phyloP scores from a whole-genome alignment of 108 stramenopile species.

The Cyclostephanos tholiformis region DNA sequence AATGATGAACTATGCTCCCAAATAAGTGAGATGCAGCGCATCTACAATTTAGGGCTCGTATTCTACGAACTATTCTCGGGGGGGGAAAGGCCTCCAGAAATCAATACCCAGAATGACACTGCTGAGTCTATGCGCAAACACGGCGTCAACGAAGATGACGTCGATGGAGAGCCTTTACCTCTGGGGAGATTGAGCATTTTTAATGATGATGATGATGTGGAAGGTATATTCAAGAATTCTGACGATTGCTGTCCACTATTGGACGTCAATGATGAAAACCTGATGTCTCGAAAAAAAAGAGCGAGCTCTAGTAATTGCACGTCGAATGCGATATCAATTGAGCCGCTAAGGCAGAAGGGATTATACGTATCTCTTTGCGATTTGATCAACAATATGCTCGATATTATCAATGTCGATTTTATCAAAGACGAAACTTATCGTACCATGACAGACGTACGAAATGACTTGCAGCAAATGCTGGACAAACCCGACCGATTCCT shows the following conservation, averaged over 20 bases:
- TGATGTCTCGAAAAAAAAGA: background rate
- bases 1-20: background rate
- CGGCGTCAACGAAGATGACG: background rate
- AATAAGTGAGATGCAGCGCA: conserved; percentile 10
- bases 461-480: conserved; percentile 36
- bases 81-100: conserved; percentile 4
- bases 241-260: background rate
- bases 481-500: conserved; percentile 32
- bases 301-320: background rate
- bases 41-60: conserved; percentile 24
- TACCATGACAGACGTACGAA: conserved; percentile 18
- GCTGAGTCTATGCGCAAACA: background rate
- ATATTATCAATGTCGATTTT: conserved; percentile 14
- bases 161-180: background rate
- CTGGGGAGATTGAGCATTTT: conserved; percentile 1
- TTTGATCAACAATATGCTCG: conserved; percentile 29
- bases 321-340: background rate
- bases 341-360: conserved; percentile 10
- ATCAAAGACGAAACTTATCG: conserved; percentile 22
- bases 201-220: background rate
- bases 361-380: conserved; percentile 20
- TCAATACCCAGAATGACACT: too few relatives aligned
- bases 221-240: background rate
- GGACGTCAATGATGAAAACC: background rate
- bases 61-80: conserved; percentile 31